phyloP scores from a whole-genome alignment of 2,329 filamentous ascomycete genomes.

The Paraphaeosphaeria minitans region DNA sequence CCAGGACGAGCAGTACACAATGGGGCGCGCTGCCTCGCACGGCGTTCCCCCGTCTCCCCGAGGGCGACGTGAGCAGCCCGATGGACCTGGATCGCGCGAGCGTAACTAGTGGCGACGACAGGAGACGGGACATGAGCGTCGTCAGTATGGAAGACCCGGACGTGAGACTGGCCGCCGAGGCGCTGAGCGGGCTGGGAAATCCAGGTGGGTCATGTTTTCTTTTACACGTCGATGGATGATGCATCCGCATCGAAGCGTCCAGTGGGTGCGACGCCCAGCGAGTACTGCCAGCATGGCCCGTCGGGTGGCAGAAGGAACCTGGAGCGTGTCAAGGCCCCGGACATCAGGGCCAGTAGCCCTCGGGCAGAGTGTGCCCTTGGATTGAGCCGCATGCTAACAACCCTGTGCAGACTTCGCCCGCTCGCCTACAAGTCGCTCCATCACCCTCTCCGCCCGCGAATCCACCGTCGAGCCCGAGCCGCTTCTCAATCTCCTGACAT shows the following conservation, averaged over 20 bases:
- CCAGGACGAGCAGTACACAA: conserved; percentile 31
- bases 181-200: conserved; percentile 56
- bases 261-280: no score
- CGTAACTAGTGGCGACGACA: conserved; percentile 47
- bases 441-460: conserved; percentile 41
- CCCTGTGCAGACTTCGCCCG: conserved; percentile 48
- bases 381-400: conserved; percentile 16
- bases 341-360: no score
- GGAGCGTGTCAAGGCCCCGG: no score
- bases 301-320: no score
- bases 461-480: conserved; percentile 69
- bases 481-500: conserved; percentile 82
- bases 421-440: conserved; percentile 44
- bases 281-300: no score
- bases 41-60: conserved; percentile 41
- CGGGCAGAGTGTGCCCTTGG: conserved; percentile 2
- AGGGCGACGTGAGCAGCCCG: conserved; percentile 49
- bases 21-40: conserved; percentile 34
- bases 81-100: conserved; percentile 52
- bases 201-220: conserved; percentile 46
- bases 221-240: no score
- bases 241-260: no score
- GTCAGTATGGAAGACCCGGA: conserved; percentile 56
- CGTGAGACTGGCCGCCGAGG: conserved; percentile 56
- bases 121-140: conserved; percentile 48